Evolutionary conservation across 2,329 filamentous ascomycete genomes (phyloP), one percentile per base, ranked within the genome.

Genomic region (Calonectria leucothoes): DNA sequence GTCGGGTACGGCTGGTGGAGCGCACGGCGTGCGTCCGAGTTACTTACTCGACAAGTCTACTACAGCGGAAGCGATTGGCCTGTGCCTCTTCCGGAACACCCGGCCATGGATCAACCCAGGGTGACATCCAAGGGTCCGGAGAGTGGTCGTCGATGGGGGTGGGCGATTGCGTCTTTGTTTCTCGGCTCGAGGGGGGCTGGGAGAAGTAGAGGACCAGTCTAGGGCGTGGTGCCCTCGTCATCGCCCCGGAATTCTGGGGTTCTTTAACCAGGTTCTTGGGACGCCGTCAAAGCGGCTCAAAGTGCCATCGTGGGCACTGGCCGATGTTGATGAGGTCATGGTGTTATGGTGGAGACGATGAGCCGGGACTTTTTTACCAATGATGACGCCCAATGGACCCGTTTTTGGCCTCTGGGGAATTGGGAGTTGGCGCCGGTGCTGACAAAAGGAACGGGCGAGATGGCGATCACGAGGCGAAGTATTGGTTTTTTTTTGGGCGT

Each of bases 321-420:
- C 68, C 48, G 42, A n/a, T 39, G 29, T 66, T 71, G 68, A 80
- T 80, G 78, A 79, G 78, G 78, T 79, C 78, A 79, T 79, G 70
- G 69, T 74, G 57, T 48, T 55, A 74, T 66, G 39, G 51, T 27
- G 65, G 51, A 31, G 35, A 29, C 35, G 33, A 29, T 55, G 65
- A 45, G 52, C 49, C 63, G 72, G 70, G 64, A 63, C 33, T 74
- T 74, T 64, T 71, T 73, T 35, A 64, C 71, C 75, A 77, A 78
- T 76, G 72, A 51, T 68, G 70, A 61, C 45, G 63, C 67, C 27
- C 23, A 70, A 72, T 42, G 51, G 39, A 52, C 37, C 49, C 52
- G 63, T 52, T 37, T 61, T 37, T 52, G 45, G 63, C 69, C 51
- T 76, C 71, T 75, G 49, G 75, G 71, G 76, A 74, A 77, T 69